Base-by-base conservation (phyloP, 768 basidiomycete species). In the Termitomyces titanicus region DNA sequence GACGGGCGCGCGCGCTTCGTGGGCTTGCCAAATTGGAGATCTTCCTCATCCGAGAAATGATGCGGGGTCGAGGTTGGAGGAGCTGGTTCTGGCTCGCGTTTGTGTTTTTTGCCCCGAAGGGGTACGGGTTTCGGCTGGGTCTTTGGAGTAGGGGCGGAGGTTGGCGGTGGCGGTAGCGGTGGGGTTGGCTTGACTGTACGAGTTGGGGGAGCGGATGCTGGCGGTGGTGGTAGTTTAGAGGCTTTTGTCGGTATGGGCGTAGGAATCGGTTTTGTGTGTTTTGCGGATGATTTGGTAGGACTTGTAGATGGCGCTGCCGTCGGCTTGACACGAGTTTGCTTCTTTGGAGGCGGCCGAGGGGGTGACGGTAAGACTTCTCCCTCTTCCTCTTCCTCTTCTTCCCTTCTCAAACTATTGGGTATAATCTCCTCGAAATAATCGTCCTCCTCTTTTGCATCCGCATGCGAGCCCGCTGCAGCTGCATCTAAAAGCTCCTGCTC, bases 11-110 rank as follows among this genome's bases (percentile, higher is more conserved):
- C 54, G 12, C 72, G 71, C 64, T 79, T 79, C 5, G 78, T 72
- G 18, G 80, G 78, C 24, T 71, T 67, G 6, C 80, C 80, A 56
- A 85, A 78, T 54, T 73, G 71, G 6, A 83, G 71, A 27, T 73
- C 73, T 52, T 82, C 80, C 57, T 74, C 82, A 54, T 74, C 67
- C 10, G 70, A 62, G 35, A 61, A 45, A 7, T 34, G 43, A 34
- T 38, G 46, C 5, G 31, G 34, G 8, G 24, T 10, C 24, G 54
- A 15, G 17, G 17, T n/a, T 18, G 52, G 33, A 37, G 59, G 29
- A 12, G 51, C 35, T n/a, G 60, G 61, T 20, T 64, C 62, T 5
- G 66, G 55, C 42, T 69, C 65, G n/a, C 64, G 62, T 53, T 70
- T 71, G 12, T 54, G 40, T 37, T 61, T 63, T 49, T 64, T 67